phyloP scores from a whole-genome alignment of 1,284 basidiomycete genomes.

The Puccinia polysora region DNA sequence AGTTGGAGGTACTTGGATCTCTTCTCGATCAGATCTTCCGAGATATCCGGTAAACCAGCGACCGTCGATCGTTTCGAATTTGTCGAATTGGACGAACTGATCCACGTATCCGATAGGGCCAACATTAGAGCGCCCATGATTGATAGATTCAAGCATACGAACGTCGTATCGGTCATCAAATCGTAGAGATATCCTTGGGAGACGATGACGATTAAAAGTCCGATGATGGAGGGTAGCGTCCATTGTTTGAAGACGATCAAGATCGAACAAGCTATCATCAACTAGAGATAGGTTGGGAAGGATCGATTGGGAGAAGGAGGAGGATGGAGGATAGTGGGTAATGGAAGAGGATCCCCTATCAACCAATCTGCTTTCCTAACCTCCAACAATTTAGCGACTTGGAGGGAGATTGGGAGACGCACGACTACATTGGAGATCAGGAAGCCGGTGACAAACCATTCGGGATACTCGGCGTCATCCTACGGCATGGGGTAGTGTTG shows the following conservation, averaged over 20 bases:
- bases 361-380: neutral
- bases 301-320: too few species aligned
- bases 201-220: conserved; percentile 3
- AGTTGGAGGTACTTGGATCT: conserved; percentile 22
- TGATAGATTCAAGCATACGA: conserved; percentile 29
- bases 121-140: conserved; percentile 22
- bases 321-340: neutral
- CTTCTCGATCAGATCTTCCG: neutral
- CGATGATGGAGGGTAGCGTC: neutral
- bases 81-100: neutral
- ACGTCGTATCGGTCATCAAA: conserved; percentile 18
- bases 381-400: neutral
- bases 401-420: neutral
- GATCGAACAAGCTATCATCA: conserved; percentile 32
- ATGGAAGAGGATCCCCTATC: too few species aligned
- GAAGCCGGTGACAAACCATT: conserved; percentile 12
- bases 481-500: too few species aligned
- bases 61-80: neutral
- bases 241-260: conserved; percentile 31
- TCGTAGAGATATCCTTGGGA: conserved; percentile 31
- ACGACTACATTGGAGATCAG: conserved; percentile 4
- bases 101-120: conserved; percentile 13
- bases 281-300: neutral
- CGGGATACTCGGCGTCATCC: conserved; percentile 10
- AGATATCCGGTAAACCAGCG: conserved; percentile 16